Evolutionary conservation across 257 asterid genomes (phyloP), one percentile per base, ranked within the genome.

Genomic region (Nicotiana sylvestris): DNA sequence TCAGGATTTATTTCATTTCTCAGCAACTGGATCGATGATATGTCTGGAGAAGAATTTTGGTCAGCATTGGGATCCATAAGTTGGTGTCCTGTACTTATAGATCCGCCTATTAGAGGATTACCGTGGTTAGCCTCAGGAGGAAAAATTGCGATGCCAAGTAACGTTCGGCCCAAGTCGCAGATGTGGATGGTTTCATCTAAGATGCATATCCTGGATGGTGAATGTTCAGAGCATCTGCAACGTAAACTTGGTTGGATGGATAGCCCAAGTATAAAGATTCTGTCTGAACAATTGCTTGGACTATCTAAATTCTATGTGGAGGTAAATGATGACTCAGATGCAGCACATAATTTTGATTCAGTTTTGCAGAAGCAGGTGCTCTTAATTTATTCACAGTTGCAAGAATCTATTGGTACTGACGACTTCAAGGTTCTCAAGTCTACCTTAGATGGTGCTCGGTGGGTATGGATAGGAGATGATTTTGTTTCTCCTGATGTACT

Each of bases 401-500:
- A 94, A 87, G 94, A 87, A 81, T 88, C 81, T 89, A 84, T 89
- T 78, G 87, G 85, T 67, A 88, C 90, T 35, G 94, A 83, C 66
- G 91, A 92, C 82, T 82, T 91, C 77, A 83, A 76, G 56, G 25
- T 83, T 80, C 90, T 95, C 80, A 91, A 84, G 82, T 88, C 94
- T 87, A 87, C 92, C 79, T 85, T 95, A 78, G 86, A 61, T 83
- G 97, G 91, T 61, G 90, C 87, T 84, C 82, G 85, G 82, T 95
- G 98, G 97, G 96, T 95, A 85, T 95, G 99, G 99, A 95, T 92
- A 86, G 99, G 99, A 85, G 99, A 95, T 89, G 99, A 92, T 35
- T 95, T 95, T 87, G 96, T 95, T 85, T 86, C 90, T 49, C 89
- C 98, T 13, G 85, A 89, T 83, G 94, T 92, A 81, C 98, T 95